These are phyloP conservation scores for Fraxinus americana DNA, from an alignment of 257 asterid genomes.

Conservation along the genomic window DNA sequence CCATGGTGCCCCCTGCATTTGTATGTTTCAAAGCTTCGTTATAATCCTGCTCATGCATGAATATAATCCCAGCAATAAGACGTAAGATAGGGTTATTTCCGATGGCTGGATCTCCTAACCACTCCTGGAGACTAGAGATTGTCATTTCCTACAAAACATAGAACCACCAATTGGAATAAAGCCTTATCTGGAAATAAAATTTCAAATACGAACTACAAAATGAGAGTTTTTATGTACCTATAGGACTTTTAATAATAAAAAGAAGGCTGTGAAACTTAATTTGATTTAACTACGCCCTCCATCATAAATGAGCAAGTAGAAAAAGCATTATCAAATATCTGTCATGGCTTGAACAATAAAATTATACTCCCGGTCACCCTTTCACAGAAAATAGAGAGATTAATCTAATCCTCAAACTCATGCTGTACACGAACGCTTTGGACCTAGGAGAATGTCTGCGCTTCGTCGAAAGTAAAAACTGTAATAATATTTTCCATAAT, in stretches of 20 bases:
- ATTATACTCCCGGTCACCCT: background rate
- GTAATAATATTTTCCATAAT: background rate
- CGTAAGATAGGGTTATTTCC: slow-evolving; percentile 84
- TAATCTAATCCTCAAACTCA: background rate
- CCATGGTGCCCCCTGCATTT: slow-evolving; percentile 93
- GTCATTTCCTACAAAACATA: slow-evolving; percentile 57
- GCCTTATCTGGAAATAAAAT: background rate
- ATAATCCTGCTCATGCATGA: slow-evolving; percentile 89
- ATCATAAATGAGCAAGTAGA: background rate
- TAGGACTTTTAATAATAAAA: background rate
- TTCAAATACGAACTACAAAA: background rate
- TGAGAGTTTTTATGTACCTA: background rate
- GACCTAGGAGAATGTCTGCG: background rate
- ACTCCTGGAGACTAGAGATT: slow-evolving; percentile 75
- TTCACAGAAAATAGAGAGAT: background rate
- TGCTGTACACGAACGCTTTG: background rate
- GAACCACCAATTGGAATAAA: slow-evolving; percentile 12
- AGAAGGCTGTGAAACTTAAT: background rate
- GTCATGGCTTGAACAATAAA: background rate
- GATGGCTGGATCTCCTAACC: slow-evolving; percentile 87
- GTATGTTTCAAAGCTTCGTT: slow-evolving; percentile 94
- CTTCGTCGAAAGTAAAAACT: background rate
- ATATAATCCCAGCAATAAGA: slow-evolving; percentile 82
- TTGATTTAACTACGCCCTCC: background rate
- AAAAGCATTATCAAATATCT: background rate